Evolutionary conservation across 345 rosid species (phyloP).

Genomic region (Eucalyptus pumila): DNA sequence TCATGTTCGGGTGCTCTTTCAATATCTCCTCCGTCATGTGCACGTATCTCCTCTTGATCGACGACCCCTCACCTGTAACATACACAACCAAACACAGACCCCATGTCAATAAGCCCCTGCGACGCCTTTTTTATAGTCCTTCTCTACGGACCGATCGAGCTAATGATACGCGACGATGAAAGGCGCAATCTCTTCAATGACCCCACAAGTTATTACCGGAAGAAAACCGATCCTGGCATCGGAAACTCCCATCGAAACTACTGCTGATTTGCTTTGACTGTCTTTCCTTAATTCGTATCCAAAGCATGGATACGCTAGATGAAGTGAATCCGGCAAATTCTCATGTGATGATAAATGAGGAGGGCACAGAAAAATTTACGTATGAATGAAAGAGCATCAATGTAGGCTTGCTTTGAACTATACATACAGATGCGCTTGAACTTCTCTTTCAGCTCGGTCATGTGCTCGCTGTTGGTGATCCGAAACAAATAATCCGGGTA

Average conservation of each 20-base stretch:
- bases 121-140: background rate
- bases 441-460: conserved; percentile 33
- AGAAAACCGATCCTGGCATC: background rate
- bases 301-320: background rate
- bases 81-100: background rate
- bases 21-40: conserved; percentile 44
- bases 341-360: background rate
- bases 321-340: background rate
- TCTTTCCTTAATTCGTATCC: background rate
- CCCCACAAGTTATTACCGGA: background rate
- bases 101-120: no score
- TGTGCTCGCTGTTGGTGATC: conserved; percentile 41
- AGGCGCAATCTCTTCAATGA: background rate
- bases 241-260: background rate
- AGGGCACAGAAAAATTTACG: background rate
- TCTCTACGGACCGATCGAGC: background rate
- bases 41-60: conserved; percentile 33
- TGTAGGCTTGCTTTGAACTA: background rate
- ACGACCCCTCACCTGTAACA: conserved; percentile 28
- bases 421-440: conserved; percentile 54
- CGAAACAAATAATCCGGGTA: conserved; percentile 47
- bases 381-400: background rate
- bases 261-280: background rate
- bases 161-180: background rate
- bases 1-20: conserved; percentile 36